These are phyloP conservation scores for Senecio squalidus DNA, from an alignment of 140 eudicot species.

Conservation along the genomic window DNA sequence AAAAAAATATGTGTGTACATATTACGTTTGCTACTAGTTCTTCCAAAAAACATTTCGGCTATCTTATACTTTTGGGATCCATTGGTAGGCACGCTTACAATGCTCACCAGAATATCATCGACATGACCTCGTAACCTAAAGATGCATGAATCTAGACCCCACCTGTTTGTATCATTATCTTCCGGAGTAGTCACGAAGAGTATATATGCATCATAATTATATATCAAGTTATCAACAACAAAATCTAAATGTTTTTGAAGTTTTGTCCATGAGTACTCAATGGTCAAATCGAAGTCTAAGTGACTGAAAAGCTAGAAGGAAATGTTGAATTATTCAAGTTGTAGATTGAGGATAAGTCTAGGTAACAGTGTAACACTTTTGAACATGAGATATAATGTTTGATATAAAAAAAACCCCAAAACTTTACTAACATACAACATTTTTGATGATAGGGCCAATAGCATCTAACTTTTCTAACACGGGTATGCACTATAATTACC, in stretches of 20 bases:
- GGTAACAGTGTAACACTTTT: too few relatives aligned
- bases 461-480: neutral
- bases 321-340: too few relatives aligned
- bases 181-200: neutral
- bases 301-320: neutral
- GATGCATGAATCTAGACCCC: constrained; percentile 22
- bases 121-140: constrained; percentile 11
- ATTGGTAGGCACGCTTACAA: constrained; percentile 12
- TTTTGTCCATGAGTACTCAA: neutral
- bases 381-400: neutral
- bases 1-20: neutral
- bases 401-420: neutral
- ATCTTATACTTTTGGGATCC: constrained; percentile 5
- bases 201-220: neutral
- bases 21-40: too few relatives aligned
- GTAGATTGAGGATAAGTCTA: neutral
- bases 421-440: neutral
- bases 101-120: constrained; percentile 10
- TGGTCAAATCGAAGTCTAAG: neutral
- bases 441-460: neutral
- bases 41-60: too few relatives aligned
- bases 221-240: neutral
- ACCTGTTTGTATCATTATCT: constrained; percentile 11
- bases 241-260: neutral
- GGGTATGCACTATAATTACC: neutral